Percentiles rank a stretch among this genome's conserved stretches.
Evolutionary conservation across 2,329 filamentous ascomycete species (phyloP).

Genomic region (Nothopassalora personata): DNA sequence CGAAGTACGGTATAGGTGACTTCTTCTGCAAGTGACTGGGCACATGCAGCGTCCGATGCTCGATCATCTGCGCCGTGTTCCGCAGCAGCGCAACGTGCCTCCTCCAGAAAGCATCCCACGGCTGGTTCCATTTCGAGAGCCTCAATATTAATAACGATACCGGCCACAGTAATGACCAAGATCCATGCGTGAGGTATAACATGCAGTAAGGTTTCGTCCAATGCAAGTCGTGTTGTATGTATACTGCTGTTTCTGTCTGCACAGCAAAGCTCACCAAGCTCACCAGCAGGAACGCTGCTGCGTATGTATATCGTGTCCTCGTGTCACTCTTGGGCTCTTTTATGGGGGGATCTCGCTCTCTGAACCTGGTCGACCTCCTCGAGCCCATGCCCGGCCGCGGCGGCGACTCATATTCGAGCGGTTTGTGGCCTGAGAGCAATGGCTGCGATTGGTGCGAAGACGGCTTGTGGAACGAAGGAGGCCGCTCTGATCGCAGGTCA

Average conservation of each 20-base stretch:
- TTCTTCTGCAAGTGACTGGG: constrained; percentile 42
- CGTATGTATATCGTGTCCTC: constrained; percentile 78
- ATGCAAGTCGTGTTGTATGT: constrained; percentile 88
- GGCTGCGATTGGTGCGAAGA: constrained; percentile 41
- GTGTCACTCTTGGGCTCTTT: constrained; percentile 58
- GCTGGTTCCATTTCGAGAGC: constrained; percentile 68
- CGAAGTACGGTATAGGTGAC: constrained; percentile 65
- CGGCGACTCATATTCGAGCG: constrained; percentile 36
- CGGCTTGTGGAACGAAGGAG: constrained; percentile 5
- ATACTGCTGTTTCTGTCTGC: constrained; percentile 91
- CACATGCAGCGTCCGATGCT: constrained; percentile 68
- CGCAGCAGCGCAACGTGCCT: constrained; percentile 59
- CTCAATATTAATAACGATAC: constrained; percentile 74
- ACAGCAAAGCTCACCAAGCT: constrained; percentile 84
- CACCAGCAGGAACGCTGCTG: constrained; percentile 73
- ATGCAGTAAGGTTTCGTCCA: constrained; percentile 99
- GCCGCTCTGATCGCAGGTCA: constrained; percentile 39
- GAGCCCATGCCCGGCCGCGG: constrained; percentile 40
- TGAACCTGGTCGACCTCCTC: constrained; percentile 59
- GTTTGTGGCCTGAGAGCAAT: constrained; percentile 45
- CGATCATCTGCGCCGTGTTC: constrained; percentile 76
- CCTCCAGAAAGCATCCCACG: constrained; percentile 84
- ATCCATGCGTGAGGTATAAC: constrained; percentile 94
- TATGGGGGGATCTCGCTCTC: constrained; percentile 68
- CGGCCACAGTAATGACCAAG: constrained; percentile 87